These are phyloP conservation scores for Proliferodiscus dingleyae DNA, from an alignment of 2,329 filamentous ascomycete species.

Conservation along the genomic window DNA sequence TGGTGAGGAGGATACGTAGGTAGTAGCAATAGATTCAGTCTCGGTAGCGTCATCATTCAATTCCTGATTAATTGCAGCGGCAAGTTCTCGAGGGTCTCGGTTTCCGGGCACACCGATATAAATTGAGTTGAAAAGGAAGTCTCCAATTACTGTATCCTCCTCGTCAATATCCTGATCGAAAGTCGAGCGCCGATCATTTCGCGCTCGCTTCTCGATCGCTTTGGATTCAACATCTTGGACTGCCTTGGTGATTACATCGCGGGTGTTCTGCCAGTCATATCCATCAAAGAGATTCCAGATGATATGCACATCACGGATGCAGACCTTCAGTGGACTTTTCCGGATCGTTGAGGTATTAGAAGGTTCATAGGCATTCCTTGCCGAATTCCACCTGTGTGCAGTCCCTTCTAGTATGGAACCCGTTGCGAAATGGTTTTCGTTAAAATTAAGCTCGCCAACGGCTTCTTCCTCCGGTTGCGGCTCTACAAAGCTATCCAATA, in stretches of 20 bases:
- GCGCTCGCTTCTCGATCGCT: constrained; percentile 68
- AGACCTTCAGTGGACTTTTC: constrained; percentile 68
- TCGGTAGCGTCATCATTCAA: constrained; percentile 84
- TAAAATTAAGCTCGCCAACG: constrained; percentile 60
- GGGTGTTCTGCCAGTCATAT: constrained; percentile 89
- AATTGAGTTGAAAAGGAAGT: constrained; percentile 97
- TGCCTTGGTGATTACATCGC: constrained; percentile 79
- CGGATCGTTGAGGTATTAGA: constrained; percentile 56
- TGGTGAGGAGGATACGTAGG: constrained; percentile 58
- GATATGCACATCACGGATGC: constrained; percentile 79
- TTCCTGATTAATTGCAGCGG: constrained; percentile 79
- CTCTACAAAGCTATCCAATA: constrained; percentile 40
- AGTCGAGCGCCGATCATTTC: constrained; percentile 49
- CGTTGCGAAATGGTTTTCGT: constrained; percentile 72
- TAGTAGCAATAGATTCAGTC: constrained; percentile 82
- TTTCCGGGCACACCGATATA: constrained; percentile 91
- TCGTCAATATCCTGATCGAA: constrained; percentile 66
- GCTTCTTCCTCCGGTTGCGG: constrained; percentile 41
- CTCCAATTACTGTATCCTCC: constrained; percentile 81
- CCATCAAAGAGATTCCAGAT: constrained; percentile 99
- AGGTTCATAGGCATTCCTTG: constrained; percentile 67
- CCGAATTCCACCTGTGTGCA: constrained; percentile 76
- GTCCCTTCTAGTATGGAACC: constrained; percentile 57
- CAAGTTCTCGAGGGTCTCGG: constrained; percentile 75
- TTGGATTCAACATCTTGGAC: constrained; percentile 83